Evolutionary conservation across 805 yeast genomes (phyloP), one percentile per base, ranked within the genome.

Genomic region (Kuraishia piskuri): DNA sequence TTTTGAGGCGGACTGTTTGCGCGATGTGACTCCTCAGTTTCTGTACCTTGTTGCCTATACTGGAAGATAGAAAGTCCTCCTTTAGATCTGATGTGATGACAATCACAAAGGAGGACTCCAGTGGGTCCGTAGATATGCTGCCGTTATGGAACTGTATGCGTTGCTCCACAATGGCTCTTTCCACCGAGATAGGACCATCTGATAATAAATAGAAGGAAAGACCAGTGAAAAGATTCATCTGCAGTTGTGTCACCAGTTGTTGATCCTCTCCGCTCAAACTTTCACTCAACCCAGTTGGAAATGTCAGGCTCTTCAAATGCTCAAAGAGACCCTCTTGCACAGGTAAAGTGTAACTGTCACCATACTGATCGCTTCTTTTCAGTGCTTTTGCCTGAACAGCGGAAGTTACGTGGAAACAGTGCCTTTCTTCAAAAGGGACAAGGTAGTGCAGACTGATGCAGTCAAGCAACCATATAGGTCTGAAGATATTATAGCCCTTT

Each of bases 381-480:
- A 47, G 14, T 3, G 77, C 66, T 2, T 55, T 53, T 1, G 57
- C 57, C 20, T 59, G 50, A 22, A 72, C 56, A 0, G 53, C 55
- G 2, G 69, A 63, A 4, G 73, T 70, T 1, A 76, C 79, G 50
- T 58, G 59, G 23, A 78, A 76, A 44, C 84, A 70, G 60, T 88
- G 85, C 21, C 65, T 61, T 0, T 88, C 86, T 58, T 88, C 96
- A 6, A 86, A 58, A 1, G 74, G 75, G 0, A 88, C 65, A 1
- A 82, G 49, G 2, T 59, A 51, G 1, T 64, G 60, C 14, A 70
- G 63, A 19, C 64, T 61, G 2, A 88, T 68, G 59, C 94, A 82
- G 58, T 88, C 91, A 48, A 81, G 71, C 5, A 89, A 63, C 96
- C 96, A 92, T 26, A 68, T 64, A 0, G 95, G 90, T 51, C 68